Base-by-base conservation (phyloP, 768 basidiomycete species). In the Roridomyces roridus region DNA sequence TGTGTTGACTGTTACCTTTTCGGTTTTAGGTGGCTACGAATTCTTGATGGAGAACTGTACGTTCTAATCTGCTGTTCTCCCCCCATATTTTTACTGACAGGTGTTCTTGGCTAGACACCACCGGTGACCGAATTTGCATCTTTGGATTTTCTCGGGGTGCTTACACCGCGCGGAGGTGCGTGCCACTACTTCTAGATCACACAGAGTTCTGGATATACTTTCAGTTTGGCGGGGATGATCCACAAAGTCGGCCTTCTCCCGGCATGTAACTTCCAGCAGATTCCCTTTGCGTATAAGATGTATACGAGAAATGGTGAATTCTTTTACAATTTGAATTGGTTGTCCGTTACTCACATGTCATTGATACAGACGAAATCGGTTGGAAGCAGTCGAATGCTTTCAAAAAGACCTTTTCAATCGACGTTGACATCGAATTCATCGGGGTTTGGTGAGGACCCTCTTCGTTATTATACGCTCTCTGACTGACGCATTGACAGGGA, bases 71-170 rank as follows among this genome's bases (percentile, higher is more conserved):
- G 18, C 10, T 5, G 23, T n/a, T n/a, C 4, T 18, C 5, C 1
- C 24, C n/a, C 40, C 45, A 29, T 14, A 31, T 15, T 17, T 25
- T 50, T 9, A 34, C 49, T 55, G 3, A 17, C 29, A 31, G 6
- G 7, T 31, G 29, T 14, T 31, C 29, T 31, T 31, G 53, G 48
- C 46, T 20, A 85, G 84, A 85, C 52, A 67, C 73, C 4, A 74
- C 61, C 34, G 60, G 59, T 3, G 68, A 69, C 47, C 60, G 66
- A 23, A 69, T 69, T 21, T 69, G 65, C 42, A 60, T 69, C n/a
- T 67, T 69, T 46, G 87, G 87, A 0, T 89, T 89, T 67, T 88
- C 86, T 37, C 78, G 87, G 31, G 87, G 88, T 18, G 85, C 85
- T 15, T 87, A 85, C 65, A 85, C 85, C 5, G 85, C 86, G 2